Evolutionary conservation across 805 yeast genomes (phyloP), one percentile per base, ranked within the genome.

Genomic region (Schwanniomyces sp.): DNA sequence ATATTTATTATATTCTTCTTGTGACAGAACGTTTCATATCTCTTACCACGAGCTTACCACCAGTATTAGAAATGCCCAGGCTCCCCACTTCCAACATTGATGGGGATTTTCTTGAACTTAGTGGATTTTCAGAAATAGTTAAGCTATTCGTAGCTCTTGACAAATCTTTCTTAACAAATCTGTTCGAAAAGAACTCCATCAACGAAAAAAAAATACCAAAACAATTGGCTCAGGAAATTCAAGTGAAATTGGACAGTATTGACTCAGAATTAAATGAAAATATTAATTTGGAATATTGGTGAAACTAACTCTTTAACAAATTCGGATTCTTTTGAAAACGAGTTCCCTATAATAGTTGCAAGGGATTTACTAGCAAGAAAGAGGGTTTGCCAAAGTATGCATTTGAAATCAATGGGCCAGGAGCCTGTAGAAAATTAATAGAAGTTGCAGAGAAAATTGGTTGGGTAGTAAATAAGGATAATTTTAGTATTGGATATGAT

Each of bases 11-110:
- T 49, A 57, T 64, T 47, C 57, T 71, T 12, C 52, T 70, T 47
- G 69, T 71, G 10, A 68, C 74, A 2, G 76, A 71, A 50, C 51
- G 76, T 27, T 70, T 60, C 51, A 64, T 61, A 59, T 67, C 74
- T 45, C 66, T 70, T 38, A 74, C 69, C 44, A 70, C 67, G 43
- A 63, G 62, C 29, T 51, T 69, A 24, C 74, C 75, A 1, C 69
- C 67, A 9, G 59, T 71, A 29, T 52, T 71, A 25, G 74, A 69
- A 29, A 63, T 73, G 2, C 54, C 65, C 16, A 63, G 70, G n/a
- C 66, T 68, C 0, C 60, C 63, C 36, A 74, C 75, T 1, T 56
- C 62, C 8, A 53, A 67, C 28, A 63, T 61, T 38, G 68, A 69
- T 49, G 76, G 70, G 46, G 72, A 68, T 44, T 66, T 67, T 46